Evolutionary conservation across 2,329 filamentous ascomycete species (phyloP), one percentile per base, ranked within the genome.

Genomic region (Ophioceras dolichostomum): DNA sequence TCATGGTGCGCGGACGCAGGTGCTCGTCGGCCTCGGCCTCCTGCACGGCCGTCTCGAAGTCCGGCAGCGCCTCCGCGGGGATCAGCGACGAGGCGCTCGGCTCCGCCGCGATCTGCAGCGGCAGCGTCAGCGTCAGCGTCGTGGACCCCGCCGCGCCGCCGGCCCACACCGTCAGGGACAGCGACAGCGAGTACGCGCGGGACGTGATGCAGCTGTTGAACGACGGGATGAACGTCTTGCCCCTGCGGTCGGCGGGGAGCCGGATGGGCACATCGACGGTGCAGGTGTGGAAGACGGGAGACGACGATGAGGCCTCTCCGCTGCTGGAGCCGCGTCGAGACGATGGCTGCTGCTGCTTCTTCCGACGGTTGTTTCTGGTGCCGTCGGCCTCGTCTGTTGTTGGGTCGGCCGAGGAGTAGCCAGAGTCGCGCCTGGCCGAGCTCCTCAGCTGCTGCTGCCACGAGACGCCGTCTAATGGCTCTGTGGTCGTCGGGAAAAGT

Each of bases 171-270:
- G 55, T 58, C 5, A 76, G 47, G 12, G 56, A 54, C 30, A 69
- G 46, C 44, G 65, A 62, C 21, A 76, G 49, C 4, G 65, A 60
- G 51, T 76, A 76, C n/a, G 64, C 62, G 19, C 72, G 65, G 7
- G 68, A 69, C 27, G 62, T 57, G 50, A 76, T 65, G 56, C 72
- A 76, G 8, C 66, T 68, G 55, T 75, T 68, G 48, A 76, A 76
- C 5, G 68, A 69, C 0, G 72, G 72, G 17, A 75, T 43, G 45
- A 74, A 70, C 8, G 64, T 57, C 50, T 65, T 70, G 47, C 61
- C 65, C 18, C 27, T 37, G 17, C 18, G 24, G 10, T 5, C 26
- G 8, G 56, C 51, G 4, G 70, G 67, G 22, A 76, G 50, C 13
- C 53, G 49, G 40, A 76, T 55, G 1, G 70, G 69, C 1, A 76